phyloP scores from a whole-genome alignment of 2,329 filamentous ascomycete genomes.

The Talaromyces sp. region DNA sequence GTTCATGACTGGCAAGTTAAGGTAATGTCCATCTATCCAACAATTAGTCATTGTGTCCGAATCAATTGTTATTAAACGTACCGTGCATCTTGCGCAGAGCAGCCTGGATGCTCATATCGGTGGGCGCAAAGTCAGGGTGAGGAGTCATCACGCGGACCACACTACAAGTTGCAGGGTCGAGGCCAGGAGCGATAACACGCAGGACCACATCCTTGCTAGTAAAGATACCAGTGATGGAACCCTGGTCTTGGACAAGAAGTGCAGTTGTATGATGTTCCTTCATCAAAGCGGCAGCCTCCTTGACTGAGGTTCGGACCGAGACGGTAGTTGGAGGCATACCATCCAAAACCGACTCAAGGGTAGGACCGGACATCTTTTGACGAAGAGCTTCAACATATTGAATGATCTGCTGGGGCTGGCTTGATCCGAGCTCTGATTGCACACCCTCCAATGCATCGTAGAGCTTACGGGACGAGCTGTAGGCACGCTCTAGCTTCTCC shows the following conservation, averaged over 20 bases:
- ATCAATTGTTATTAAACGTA: slow-evolving; percentile 47
- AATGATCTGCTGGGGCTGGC: slow-evolving; percentile 97
- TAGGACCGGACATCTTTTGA: slow-evolving; percentile 96
- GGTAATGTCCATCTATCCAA: slow-evolving; percentile 82
- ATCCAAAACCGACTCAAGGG: slow-evolving; percentile 88
- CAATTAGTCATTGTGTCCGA: slow-evolving; percentile 21
- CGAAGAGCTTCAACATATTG: slow-evolving; percentile 96
- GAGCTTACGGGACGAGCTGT: slow-evolving; percentile 94
- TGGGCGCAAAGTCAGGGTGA: slow-evolving; percentile 95
- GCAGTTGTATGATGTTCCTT: slow-evolving; percentile 99
- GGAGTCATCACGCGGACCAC: slow-evolving; percentile 99
- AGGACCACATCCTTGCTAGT: slow-evolving; percentile 99
- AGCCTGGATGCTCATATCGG: slow-evolving; percentile 98
- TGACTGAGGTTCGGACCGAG: slow-evolving; percentile 91
- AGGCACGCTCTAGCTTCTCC: slow-evolving; percentile 98
- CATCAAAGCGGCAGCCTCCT: slow-evolving; percentile 93
- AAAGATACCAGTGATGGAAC: slow-evolving; percentile 97
- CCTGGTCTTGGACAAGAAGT: slow-evolving; percentile 92
- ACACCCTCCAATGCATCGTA: slow-evolving; percentile 98
- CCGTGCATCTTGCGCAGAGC: slow-evolving; percentile 99
- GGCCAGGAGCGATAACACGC: slow-evolving; percentile 91
- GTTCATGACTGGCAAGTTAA: slow-evolving; percentile 98
- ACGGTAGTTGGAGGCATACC: slow-evolving; percentile 91
- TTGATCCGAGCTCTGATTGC: slow-evolving; percentile 91
- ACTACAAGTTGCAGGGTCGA: slow-evolving; percentile 92